A percentile compares a stretch with the other conserved stretches of the same genome.
Evolutionary conservation across 345 rosid species (phyloP).

Genomic region (Sonneratia caseolaris): DNA sequence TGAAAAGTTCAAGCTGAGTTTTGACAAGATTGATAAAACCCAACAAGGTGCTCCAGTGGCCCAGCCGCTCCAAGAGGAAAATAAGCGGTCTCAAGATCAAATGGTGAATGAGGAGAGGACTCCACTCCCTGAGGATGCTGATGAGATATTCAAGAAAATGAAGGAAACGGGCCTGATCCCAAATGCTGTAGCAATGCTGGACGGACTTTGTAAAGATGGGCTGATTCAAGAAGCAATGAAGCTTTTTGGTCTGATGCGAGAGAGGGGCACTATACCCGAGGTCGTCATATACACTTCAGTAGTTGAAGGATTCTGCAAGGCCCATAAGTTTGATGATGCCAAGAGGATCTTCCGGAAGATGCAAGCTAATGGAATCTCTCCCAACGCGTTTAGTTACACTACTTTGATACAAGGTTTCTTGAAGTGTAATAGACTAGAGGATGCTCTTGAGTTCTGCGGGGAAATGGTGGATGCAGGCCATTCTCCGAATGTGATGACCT

Average conservation of each 20-base stretch:
- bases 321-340: slow-evolving; percentile 69
- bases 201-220: slow-evolving; percentile 92
- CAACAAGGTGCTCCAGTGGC: not conserved
- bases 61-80: slow-evolving; percentile 15
- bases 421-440: slow-evolving; percentile 42
- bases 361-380: slow-evolving; percentile 52
- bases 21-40: slow-evolving; percentile 19
- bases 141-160: slow-evolving; percentile 70
- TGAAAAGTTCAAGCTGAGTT: slow-evolving; percentile 52
- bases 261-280: slow-evolving; percentile 83
- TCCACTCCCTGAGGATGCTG: slow-evolving; percentile 31
- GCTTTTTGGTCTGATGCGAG: slow-evolving; percentile 71
- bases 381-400: slow-evolving; percentile 61
- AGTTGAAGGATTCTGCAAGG: slow-evolving; percentile 79
- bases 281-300: slow-evolving; percentile 88
- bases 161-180: slow-evolving; percentile 89
- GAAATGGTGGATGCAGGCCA: slow-evolving; percentile 90
- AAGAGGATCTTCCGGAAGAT: slow-evolving; percentile 78
- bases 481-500: slow-evolving; percentile 67
- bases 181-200: slow-evolving; percentile 90
- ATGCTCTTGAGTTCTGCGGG: slow-evolving; percentile 42
- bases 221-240: slow-evolving; percentile 87
- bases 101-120: slow-evolving; percentile 5
- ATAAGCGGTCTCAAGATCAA: slow-evolving; percentile 10
- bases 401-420: slow-evolving; percentile 62